A percentile compares a stretch with the other conserved stretches of the same genome.
phyloP scores from a whole-genome alignment of 768 basidiomycete species.

The Harrya chromipes region DNA sequence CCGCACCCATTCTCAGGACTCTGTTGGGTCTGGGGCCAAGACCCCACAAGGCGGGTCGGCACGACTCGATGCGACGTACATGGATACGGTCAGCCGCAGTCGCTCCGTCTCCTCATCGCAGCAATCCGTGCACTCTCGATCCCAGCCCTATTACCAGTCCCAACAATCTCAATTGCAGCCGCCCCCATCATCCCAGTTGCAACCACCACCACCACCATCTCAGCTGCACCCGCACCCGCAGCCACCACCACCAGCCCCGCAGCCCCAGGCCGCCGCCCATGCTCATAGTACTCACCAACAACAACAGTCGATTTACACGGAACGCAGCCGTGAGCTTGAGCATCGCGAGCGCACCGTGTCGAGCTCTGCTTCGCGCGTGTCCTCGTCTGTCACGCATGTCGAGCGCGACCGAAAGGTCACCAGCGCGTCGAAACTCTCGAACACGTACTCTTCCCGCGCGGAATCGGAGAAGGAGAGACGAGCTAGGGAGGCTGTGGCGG shows the following conservation, averaged over 20 bases:
- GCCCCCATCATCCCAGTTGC: background rate
- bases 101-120: slow-evolving; percentile 22
- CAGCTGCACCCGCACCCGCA: background rate
- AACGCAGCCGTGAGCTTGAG: slow-evolving; percentile 25
- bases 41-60: slow-evolving; percentile 31
- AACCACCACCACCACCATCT: background rate
- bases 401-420: slow-evolving; percentile 29
- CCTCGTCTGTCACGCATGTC: slow-evolving; percentile 17
- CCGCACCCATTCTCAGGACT: slow-evolving; percentile 51
- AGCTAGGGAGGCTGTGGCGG: slow-evolving; percentile 14
- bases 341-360: slow-evolving; percentile 21
- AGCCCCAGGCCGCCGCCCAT: background rate
- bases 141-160: slow-evolving; percentile 15
- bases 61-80: slow-evolving; percentile 25
- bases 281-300: slow-evolving; percentile 1
- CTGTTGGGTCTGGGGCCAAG: slow-evolving; percentile 28
- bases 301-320: slow-evolving; percentile 20
- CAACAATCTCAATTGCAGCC: background rate
- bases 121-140: slow-evolving; percentile 18
- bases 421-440: slow-evolving; percentile 32
- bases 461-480: slow-evolving; percentile 26
- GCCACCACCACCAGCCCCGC: background rate
- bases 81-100: slow-evolving; percentile 31
- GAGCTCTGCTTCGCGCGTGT: slow-evolving; percentile 24
- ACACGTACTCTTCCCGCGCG: slow-evolving; percentile 26